Percentiles rank a stretch among this genome's conserved stretches.
Conservation (phyloP, 352 stramenopile genomes). For the Globisporangium echinulatum region DNA sequence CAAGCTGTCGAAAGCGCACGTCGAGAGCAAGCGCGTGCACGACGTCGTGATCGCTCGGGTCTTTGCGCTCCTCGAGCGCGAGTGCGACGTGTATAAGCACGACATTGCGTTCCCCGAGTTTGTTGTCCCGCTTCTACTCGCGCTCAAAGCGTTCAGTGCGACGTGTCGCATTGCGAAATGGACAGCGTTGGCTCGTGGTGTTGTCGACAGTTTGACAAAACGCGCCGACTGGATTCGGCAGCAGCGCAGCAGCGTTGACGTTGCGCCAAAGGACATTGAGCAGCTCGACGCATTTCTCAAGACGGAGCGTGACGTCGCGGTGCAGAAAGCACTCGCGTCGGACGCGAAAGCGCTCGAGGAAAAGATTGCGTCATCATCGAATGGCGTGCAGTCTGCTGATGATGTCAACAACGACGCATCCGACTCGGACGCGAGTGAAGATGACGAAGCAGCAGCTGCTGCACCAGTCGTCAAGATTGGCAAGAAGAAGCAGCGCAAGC, state of each 20-base stretch:
- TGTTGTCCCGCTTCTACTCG: conserved; percentile 80
- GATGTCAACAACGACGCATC: neutral
- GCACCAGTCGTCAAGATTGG: conserved; percentile 19
- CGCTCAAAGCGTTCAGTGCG: conserved; percentile 88
- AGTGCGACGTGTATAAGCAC: conserved; percentile 95
- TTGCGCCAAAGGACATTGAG: conserved; percentile 80
- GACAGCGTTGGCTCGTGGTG: conserved; percentile 58
- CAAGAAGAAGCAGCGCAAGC: conserved; percentile 35
- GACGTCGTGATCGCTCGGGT: conserved; percentile 88
- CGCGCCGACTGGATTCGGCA: conserved; percentile 77
- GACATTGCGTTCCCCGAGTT: conserved; percentile 95
- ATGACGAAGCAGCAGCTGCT: conserved; percentile 10
- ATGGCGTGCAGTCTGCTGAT: conserved; percentile 9
- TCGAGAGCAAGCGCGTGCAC: conserved; percentile 83
- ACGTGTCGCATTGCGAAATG: conserved; percentile 71
- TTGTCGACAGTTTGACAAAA: conserved; percentile 67
- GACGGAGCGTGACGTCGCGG: conserved; percentile 66
- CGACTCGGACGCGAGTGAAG: conserved; percentile 3
- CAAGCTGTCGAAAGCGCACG: conserved; percentile 88
- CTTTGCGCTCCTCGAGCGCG: conserved; percentile 92
- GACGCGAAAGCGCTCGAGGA: conserved; percentile 59
- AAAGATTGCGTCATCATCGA: conserved; percentile 54
- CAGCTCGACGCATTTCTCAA: conserved; percentile 86
- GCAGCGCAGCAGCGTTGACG: conserved; percentile 87
- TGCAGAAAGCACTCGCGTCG: conserved; percentile 82